Conservation (phyloP, 2,329 filamentous ascomycete genomes). For the Gliomastix tumulicola region DNA sequence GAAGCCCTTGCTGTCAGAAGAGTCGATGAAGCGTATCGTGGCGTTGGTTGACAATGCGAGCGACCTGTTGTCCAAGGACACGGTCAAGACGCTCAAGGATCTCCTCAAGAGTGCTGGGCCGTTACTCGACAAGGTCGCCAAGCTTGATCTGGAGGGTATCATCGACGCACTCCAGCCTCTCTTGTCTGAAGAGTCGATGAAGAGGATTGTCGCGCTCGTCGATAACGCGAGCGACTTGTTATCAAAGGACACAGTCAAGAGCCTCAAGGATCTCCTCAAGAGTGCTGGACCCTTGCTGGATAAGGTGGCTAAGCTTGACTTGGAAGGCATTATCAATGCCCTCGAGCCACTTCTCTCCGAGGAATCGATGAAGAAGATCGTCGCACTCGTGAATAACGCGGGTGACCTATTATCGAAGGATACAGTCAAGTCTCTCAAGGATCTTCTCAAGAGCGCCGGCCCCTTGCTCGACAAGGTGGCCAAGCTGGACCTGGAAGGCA, state of each 20-base stretch:
- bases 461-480: constrained; percentile 13
- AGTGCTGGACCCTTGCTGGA: constrained; percentile 15
- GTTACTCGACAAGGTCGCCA: constrained; percentile 17
- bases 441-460: constrained; percentile 11
- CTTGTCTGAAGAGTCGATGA: constrained; percentile 14
- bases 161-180: constrained; percentile 13
- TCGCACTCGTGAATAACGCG: constrained; percentile 12
- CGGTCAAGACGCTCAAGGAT: constrained; percentile 12
- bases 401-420: constrained; percentile 12
- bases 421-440: constrained; percentile 10
- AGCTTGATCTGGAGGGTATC: constrained; percentile 20
- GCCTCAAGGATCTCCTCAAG: constrained; percentile 18
- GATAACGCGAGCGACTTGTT: constrained; percentile 19
- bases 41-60: constrained; percentile 19
- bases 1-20: constrained; percentile 14
- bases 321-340: constrained; percentile 17
- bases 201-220: constrained; percentile 16
- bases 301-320: constrained; percentile 21
- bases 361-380: constrained; percentile 17
- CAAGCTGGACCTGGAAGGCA: constrained; percentile 19
- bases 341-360: constrained; percentile 17
- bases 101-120: constrained; percentile 16
- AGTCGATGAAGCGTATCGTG: constrained; percentile 16
- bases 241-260: constrained; percentile 13
- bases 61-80: constrained; percentile 12